These are phyloP conservation scores for Penicillium capsulatum DNA, from an alignment of 2,329 filamentous ascomycete species.

Conservation along the genomic window DNA sequence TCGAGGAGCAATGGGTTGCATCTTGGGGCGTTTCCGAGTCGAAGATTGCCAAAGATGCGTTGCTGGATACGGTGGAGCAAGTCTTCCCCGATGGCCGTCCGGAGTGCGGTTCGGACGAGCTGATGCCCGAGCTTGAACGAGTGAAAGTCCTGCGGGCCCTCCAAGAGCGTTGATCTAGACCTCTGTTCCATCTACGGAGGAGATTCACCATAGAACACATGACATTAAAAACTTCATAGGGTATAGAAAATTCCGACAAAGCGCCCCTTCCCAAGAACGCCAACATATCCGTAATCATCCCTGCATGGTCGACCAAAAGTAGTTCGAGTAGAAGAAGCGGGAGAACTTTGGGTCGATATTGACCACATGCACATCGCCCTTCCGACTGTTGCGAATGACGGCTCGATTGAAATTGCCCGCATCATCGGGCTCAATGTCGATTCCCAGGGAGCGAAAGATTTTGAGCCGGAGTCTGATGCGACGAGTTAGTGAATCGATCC, in stretches of 20 bases:
- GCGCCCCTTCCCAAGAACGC: slow-evolving; percentile 17
- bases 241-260: slow-evolving; percentile 20
- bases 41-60: slow-evolving; percentile 17
- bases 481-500: slow-evolving; percentile 6
- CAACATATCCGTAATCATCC: slow-evolving; percentile 25
- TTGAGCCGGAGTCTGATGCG: slow-evolving; percentile 71
- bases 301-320: slow-evolving; percentile 87
- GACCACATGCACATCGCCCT: slow-evolving; percentile 90
- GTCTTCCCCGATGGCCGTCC: slow-evolving; percentile 25
- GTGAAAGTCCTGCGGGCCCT: slow-evolving; percentile 18
- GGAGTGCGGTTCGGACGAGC: slow-evolving; percentile 2
- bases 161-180: slow-evolving; percentile 5
- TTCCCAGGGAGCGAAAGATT: slow-evolving; percentile 85
- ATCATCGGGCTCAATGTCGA: slow-evolving; percentile 80
- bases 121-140: slow-evolving; percentile 23
- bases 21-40: slow-evolving; percentile 25
- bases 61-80: slow-evolving; percentile 29
- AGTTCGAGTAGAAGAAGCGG: slow-evolving; percentile 87
- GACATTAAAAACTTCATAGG: slow-evolving; percentile 14
- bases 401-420: slow-evolving; percentile 80
- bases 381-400: slow-evolving; percentile 75
- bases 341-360: slow-evolving; percentile 93
- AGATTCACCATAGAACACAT: too few species aligned
- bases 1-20: slow-evolving; percentile 28
- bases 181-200: not conserved